phyloP scores from a whole-genome alignment of 768 basidiomycete genomes.

The Grammothele lineata region DNA sequence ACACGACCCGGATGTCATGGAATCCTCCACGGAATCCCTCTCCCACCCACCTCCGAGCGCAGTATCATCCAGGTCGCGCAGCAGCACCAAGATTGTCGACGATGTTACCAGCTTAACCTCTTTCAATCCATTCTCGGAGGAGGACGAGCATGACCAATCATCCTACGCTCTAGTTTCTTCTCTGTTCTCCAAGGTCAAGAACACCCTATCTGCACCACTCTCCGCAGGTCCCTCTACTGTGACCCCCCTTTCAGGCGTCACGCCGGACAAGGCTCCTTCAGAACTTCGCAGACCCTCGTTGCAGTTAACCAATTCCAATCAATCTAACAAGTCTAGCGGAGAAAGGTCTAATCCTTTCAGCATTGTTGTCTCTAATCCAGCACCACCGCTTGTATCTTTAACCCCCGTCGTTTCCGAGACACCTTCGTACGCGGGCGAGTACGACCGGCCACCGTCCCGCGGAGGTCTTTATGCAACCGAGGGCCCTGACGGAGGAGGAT shows the following conservation, averaged over 20 bases:
- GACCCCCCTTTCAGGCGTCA: conserved; percentile 27
- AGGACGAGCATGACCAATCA: conserved; percentile 86
- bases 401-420: conserved; percentile 82
- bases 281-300: conserved; percentile 63
- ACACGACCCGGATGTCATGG: conserved; percentile 23
- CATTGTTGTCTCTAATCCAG: conserved; percentile 49
- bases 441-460: conserved; percentile 56
- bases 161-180: conserved; percentile 83
- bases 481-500: conserved; percentile 48
- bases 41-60: conserved; percentile 18
- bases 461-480: conserved; percentile 53
- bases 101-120: conserved; percentile 77
- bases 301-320: conserved; percentile 42
- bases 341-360: conserved; percentile 60
- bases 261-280: conserved; percentile 27
- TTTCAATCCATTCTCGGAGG: conserved; percentile 90
- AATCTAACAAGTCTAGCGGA: conserved; percentile 43
- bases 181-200: conserved; percentile 78
- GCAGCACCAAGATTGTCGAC: conserved; percentile 50
- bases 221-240: conserved; percentile 38
- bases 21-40: conserved; percentile 26
- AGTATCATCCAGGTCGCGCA: conserved; percentile 55
- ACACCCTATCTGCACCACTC: conserved; percentile 65
- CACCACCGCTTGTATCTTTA: conserved; percentile 80
- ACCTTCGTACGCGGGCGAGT: conserved; percentile 63